Evolutionary conservation across 2,329 filamentous ascomycete species (phyloP), one percentile per base, ranked within the genome.

Genomic region (Phialocephala subalpina): DNA sequence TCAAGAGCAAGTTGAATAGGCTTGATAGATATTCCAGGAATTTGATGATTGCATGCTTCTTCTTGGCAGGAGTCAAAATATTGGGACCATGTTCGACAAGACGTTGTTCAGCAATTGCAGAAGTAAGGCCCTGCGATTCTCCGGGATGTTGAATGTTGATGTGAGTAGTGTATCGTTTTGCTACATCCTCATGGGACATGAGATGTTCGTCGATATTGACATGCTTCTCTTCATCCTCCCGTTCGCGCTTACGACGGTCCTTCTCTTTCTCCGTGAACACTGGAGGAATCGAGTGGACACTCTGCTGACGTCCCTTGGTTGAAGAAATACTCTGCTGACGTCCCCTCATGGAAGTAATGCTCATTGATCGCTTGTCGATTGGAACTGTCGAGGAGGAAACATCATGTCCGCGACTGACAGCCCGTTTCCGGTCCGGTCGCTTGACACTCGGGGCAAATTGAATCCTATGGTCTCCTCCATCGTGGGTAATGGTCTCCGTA

Each of bases 201-300:
- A 69, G 67, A 65, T 69, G 67, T 52, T 69, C 67, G 45, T 63
- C 56, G 55, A 69, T 63, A 56, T 67, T 56, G 8, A 67, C 66
- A 52, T 63, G 35, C 36, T 63, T 68, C 40, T 63, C 58, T 49
- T 68, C 60, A 2, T 67, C 62, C 9, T 63, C 60, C 11, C 52
- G 60, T 49, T 69, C 67, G 22, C 36, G 29, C 40, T 65, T 63
- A 12, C 56, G 57, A 49, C 59, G 53, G 18, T 58, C 33, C 25
- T 61, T 60, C 25, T 69, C 56, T 36, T 60, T 65, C n/a, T 60
- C 67, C 9, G 64, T 63, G 29, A 65, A 45, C 11, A 69, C 67
- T 16, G 36, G 64, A 14, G 67, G 67, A 22, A 69, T 62, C 0
- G 67, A 69, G 55, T 35, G 20, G 47, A 65, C 57, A 52, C 57